phyloP scores from a whole-genome alignment of 1,139 yeast genomes.

The Candida freyschussii region DNA sequence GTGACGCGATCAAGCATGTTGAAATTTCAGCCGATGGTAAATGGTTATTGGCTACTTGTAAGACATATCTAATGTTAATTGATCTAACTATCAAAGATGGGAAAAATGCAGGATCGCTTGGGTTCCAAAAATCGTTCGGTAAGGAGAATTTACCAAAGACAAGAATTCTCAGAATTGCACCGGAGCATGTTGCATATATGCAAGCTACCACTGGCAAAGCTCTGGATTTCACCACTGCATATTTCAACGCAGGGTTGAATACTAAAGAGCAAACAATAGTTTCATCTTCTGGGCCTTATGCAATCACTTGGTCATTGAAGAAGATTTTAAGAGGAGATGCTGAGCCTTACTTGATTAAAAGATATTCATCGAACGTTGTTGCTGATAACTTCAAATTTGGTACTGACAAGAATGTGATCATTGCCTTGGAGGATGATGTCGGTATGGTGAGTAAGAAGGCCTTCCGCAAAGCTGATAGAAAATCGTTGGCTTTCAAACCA shows the following conservation, averaged over 20 bases:
- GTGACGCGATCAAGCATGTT: conserved; percentile 62
- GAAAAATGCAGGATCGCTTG: conserved; percentile 51
- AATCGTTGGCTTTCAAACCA: conserved; percentile 31
- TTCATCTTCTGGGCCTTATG: conserved; percentile 75
- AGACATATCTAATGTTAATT: conserved; percentile 60
- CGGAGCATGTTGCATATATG: conserved; percentile 70
- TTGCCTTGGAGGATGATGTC: conserved; percentile 30
- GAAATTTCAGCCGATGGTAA: conserved; percentile 77
- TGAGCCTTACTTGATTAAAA: conserved; percentile 58
- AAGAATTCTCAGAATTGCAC: conserved; percentile 58
- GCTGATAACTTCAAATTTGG: conserved; percentile 80
- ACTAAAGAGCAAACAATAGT: conserved; percentile 67
- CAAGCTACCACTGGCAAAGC: conserved; percentile 46
- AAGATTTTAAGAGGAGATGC: conserved; percentile 50
- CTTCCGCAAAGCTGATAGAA: conserved; percentile 53
- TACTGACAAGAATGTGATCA: conserved; percentile 62
- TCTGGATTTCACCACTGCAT: conserved; percentile 63
- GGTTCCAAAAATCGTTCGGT: conserved; percentile 63
- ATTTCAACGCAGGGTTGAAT: conserved; percentile 65
- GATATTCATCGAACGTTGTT: conserved; percentile 58
- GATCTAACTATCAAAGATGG: conserved; percentile 63
- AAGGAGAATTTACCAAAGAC: conserved; percentile 67
- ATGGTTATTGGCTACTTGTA: conserved; percentile 79
- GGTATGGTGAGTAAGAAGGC: conserved; percentile 44
- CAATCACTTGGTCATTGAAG: conserved; percentile 73